These are phyloP conservation scores for Nakazawaea ambrosiae DNA, from an alignment of 805 yeast species.

Conservation along the genomic window DNA sequence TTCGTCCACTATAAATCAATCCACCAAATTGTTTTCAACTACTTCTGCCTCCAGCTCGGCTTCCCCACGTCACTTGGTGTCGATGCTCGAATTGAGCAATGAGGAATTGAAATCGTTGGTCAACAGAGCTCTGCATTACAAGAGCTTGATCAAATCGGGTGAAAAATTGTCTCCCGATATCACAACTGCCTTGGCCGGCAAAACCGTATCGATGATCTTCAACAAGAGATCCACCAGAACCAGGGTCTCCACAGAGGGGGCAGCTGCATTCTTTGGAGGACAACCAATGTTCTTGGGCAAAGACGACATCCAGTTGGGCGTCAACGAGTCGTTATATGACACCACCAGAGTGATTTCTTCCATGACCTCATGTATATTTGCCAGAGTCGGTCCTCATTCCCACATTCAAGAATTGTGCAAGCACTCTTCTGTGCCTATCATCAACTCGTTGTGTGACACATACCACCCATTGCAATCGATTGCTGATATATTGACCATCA, in stretches of 20 bases:
- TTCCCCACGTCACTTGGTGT: slow-evolving; percentile 63
- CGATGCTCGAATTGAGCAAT: slow-evolving; percentile 71
- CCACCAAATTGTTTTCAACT: slow-evolving; percentile 19
- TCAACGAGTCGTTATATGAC: slow-evolving; percentile 85
- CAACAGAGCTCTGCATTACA: slow-evolving; percentile 63
- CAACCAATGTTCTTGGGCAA: slow-evolving; percentile 95
- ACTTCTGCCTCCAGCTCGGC: not conserved
- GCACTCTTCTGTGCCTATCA: slow-evolving; percentile 83
- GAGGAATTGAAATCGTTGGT: slow-evolving; percentile 69
- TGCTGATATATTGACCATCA: slow-evolving; percentile 81
- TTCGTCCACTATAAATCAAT: slow-evolving; percentile 1
- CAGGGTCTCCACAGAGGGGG: slow-evolving; percentile 90
- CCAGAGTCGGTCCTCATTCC: slow-evolving; percentile 83
- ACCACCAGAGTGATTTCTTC: slow-evolving; percentile 86
- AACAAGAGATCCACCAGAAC: slow-evolving; percentile 94
- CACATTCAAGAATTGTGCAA: slow-evolving; percentile 75
- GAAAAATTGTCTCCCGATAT: slow-evolving; percentile 29
- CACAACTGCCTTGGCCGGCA: slow-evolving; percentile 60
- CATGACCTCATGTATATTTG: slow-evolving; percentile 95
- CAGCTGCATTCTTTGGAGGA: slow-evolving; percentile 87
- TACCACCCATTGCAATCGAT: slow-evolving; percentile 96
- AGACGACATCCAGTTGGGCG: slow-evolving; percentile 95
- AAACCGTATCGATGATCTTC: slow-evolving; percentile 76
- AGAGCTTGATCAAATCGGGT: slow-evolving; percentile 53
- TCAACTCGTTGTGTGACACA: slow-evolving; percentile 87